Conservation (phyloP, 352 stramenopile genomes). For the Phytophthora rubi region DNA sequence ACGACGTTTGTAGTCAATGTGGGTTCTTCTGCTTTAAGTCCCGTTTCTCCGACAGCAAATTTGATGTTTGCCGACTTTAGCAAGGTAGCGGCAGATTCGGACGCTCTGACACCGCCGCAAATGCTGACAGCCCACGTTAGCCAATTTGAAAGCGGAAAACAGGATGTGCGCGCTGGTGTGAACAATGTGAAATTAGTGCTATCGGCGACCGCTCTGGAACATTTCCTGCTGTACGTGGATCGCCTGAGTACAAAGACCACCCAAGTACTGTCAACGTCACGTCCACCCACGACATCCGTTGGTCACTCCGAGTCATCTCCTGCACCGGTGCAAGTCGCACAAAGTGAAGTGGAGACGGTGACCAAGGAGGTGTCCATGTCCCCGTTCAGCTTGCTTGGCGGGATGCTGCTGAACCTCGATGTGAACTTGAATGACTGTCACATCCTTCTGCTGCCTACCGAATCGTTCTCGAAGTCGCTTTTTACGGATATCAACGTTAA, state of each 20-base stretch:
- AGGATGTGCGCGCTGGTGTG: constrained; percentile 45
- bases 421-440: constrained; percentile 63
- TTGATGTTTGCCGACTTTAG: constrained; percentile 66
- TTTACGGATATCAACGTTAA: constrained; percentile 64
- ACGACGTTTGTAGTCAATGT: constrained; percentile 61
- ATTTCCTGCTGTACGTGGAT: constrained; percentile 73
- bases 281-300: constrained; percentile 38
- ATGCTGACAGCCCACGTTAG: constrained; percentile 53
- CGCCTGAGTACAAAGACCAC: constrained; percentile 58
- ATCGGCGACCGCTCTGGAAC: constrained; percentile 53
- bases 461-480: constrained; percentile 58
- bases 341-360: constrained; percentile 43
- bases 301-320: constrained; percentile 39
- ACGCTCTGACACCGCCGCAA: constrained; percentile 42
- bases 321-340: constrained; percentile 29
- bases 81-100: constrained; percentile 31
- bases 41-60: constrained; percentile 51
- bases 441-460: constrained; percentile 54
- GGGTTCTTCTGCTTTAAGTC: constrained; percentile 39
- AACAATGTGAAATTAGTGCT: constrained; percentile 60
- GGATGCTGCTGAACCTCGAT: constrained; percentile 59
- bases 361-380: constrained; percentile 59
- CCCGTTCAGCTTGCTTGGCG: constrained; percentile 64
- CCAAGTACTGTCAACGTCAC: constrained; percentile 55
- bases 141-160: constrained; percentile 56